These are phyloP conservation scores for Pleurozium schreberi DNA, from an alignment of 225 moss, liverwort and hornwort genomes.

Conservation along the genomic window DNA sequence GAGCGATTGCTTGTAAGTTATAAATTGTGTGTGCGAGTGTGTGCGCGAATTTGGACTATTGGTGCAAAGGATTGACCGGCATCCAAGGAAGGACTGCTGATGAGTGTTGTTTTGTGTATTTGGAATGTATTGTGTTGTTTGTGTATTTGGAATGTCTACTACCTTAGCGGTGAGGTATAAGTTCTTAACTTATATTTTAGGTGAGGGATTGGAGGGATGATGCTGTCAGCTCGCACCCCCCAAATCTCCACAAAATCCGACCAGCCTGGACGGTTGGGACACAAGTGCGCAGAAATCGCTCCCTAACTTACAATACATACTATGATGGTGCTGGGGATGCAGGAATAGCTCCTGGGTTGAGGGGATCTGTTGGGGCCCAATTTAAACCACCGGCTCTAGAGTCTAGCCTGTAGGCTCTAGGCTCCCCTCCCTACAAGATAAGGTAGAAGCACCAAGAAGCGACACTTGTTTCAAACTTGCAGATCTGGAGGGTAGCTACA, in stretches of 20 bases:
- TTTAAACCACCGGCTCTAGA: not conserved
- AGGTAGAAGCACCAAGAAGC: no score
- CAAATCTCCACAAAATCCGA: constrained; percentile 30
- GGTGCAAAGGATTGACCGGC: not conserved
- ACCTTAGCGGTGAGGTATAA: no score
- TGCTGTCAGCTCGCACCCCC: not conserved
- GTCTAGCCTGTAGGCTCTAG: no score
- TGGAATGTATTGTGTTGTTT: not conserved
- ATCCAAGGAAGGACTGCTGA: not conserved
- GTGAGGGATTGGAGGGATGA: not conserved
- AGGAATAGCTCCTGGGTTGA: not conserved
- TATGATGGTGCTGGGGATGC: not conserved
- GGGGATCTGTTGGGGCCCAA: not conserved
- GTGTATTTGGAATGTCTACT: no score
- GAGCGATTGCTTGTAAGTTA: not conserved
- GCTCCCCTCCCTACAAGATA: no score
- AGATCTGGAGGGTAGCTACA: no score
- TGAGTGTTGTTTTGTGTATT: not conserved
- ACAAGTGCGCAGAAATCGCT: not conserved
- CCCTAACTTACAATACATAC: not conserved
- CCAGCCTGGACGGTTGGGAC: not conserved
- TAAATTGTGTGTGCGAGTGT: not conserved
- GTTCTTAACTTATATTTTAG: not conserved
- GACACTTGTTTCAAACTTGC: no score
- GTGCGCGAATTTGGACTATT: not conserved